Evolutionary conservation across 257 asterid species (phyloP).

Genomic region (Nicotiana tomentosiformis): DNA sequence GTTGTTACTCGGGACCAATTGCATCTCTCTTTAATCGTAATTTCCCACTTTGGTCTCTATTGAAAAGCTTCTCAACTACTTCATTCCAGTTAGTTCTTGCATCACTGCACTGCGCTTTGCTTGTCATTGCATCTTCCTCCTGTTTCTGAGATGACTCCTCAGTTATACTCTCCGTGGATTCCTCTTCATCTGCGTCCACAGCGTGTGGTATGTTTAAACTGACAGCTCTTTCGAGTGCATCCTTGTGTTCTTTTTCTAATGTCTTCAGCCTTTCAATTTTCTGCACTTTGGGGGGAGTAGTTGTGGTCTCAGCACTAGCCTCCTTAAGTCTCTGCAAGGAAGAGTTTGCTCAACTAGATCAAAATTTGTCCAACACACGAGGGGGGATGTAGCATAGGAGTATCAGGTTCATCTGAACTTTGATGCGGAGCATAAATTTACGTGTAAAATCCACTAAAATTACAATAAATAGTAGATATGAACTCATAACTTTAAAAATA

Average conservation of each 20-base stretch:
- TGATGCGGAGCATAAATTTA: too few species aligned
- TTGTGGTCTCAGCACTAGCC: slow-evolving; percentile 30
- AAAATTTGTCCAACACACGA: not conserved
- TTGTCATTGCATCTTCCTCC: slow-evolving; percentile 15
- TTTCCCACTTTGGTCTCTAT: slow-evolving; percentile 41
- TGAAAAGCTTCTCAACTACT: slow-evolving; percentile 54
- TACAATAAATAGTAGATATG: too few species aligned
- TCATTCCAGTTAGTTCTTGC: slow-evolving; percentile 65
- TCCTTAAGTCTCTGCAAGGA: slow-evolving; percentile 51
- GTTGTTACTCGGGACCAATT: not conserved
- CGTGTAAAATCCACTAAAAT: too few species aligned
- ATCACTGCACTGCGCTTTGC: slow-evolving; percentile 17
- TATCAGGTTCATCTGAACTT: too few species aligned
- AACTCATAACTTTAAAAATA: too few species aligned
- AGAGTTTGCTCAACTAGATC: not conserved
- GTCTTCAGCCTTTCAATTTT: slow-evolving; percentile 58
- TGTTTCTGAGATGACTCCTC: slow-evolving; percentile 22
- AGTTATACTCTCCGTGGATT: slow-evolving; percentile 9
- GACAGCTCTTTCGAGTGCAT: slow-evolving; percentile 87
- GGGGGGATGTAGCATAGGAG: too few species aligned
- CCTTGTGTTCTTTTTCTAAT: slow-evolving; percentile 81
- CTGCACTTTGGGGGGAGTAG: slow-evolving; percentile 62
- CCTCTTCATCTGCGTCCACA: slow-evolving; percentile 26
- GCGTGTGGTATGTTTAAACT: slow-evolving; percentile 92
- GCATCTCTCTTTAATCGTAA: slow-evolving; percentile 8